Base-by-base conservation (phyloP, 2,329 filamentous ascomycete species). In the Ophiosphaerella herpotricha region DNA sequence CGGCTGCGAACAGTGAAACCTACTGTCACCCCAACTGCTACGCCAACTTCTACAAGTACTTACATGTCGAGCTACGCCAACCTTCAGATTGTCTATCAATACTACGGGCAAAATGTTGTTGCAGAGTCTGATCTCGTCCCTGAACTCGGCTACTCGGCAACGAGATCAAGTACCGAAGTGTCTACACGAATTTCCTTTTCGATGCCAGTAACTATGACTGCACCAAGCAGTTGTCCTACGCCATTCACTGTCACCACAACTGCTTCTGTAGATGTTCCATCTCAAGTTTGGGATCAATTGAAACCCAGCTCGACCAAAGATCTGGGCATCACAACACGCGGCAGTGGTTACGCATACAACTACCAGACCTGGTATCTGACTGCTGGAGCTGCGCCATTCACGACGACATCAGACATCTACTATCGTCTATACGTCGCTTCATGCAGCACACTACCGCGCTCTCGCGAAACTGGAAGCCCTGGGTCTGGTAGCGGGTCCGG, bases 171-270 rank as follows among this genome's bases (percentile, higher is more conserved):
- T 16, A 55, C 39, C 2, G 41, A 46, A 3, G 54, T 46, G 1
- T 50, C 36, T 5, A 58, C 48, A 4, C 39, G 41, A 7, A 62
- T 57, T 7, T 33, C 50, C 3, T 67, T 61, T 39, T 56, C 41
- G 12, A 71, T 71, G 68, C 56, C 55, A 2, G 66, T 70, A 1
- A 69, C 66, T 3, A 66, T 65, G 52, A 69, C 66, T 4, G 63
- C 66, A 3, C 68, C 68, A 9, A 35, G 64, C 2, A 63, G 51
- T 6, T 71, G 68, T 40, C 48, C 67, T 0, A 67, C 61, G 1
- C 13, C 18, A 55, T 70, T 63, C 32, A 59, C 61, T 1, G 49
- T 64, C 26, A 58, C 59, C 3, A 59, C 59, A 2, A 46, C 56
- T 13, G 58, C 55, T 26, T 50, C 51, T 7, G 60, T 70, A 2